A percentile compares a stretch with the other conserved stretches of the same genome.
Conservation (phyloP, 106 monocot species). For the Agapanthus africanus region DNA sequence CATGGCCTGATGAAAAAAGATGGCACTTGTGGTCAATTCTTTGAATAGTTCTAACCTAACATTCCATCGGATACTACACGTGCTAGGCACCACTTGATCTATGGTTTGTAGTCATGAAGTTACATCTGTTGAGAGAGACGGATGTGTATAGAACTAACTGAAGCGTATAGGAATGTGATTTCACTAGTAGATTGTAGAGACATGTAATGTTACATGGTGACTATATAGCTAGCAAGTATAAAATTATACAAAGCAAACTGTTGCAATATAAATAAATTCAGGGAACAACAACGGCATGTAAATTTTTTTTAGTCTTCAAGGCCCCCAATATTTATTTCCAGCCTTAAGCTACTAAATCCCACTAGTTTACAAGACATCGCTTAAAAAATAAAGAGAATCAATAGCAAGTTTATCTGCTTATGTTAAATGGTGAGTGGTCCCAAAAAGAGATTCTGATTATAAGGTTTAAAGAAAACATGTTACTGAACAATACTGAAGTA, state of each 20-base stretch:
- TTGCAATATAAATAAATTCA: background rate
- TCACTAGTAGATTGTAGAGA: background rate
- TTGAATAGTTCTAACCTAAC: background rate
- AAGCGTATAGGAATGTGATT: no score
- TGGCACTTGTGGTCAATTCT: background rate
- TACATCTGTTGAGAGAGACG: no score
- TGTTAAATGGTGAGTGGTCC: background rate
- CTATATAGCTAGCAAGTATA: background rate
- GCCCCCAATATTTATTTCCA: background rate
- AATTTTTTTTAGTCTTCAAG: background rate
- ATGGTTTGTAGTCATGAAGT: no score
- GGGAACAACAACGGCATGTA: background rate
- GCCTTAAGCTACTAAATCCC: background rate
- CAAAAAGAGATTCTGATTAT: no score
- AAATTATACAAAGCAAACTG: background rate
- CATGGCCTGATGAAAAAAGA: background rate
- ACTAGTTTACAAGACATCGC: background rate
- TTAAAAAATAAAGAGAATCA: background rate
- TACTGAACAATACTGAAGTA: no score
- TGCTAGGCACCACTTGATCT: background rate
- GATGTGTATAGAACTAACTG: no score
- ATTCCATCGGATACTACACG: background rate
- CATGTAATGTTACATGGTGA: background rate
- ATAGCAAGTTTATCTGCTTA: background rate
- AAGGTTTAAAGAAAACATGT: no score